Percentiles rank a stretch among this genome's conserved stretches.
phyloP scores from a whole-genome alignment of 768 basidiomycete genomes.

The Mycena capillaripes region DNA sequence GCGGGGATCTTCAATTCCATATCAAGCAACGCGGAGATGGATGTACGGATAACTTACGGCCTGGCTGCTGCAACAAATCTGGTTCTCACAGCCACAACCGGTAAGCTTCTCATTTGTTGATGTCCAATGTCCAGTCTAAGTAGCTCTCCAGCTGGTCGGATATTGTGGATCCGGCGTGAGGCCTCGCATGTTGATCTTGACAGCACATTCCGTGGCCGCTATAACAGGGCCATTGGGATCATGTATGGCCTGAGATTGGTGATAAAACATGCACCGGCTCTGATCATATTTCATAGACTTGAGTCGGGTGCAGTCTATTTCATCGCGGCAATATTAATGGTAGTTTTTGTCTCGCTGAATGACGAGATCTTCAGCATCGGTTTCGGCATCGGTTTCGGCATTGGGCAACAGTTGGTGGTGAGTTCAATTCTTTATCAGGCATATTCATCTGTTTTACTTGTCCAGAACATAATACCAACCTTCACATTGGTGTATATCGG shows the following conservation, averaged over 20 bases:
- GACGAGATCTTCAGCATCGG: not conserved
- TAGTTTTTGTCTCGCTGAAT: not conserved
- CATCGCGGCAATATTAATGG: not conserved
- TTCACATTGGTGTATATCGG: constrained; percentile 1
- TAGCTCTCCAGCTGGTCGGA: not conserved
- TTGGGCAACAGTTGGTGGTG: not conserved
- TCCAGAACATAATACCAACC: constrained; percentile 9
- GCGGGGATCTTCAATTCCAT: not conserved
- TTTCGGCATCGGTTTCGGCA: not conserved
- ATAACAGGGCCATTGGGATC: not conserved
- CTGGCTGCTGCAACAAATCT: not conserved
- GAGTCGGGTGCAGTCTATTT: not conserved
- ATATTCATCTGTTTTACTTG: not conserved
- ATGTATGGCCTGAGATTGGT: not conserved
- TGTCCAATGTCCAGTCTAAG: not conserved
- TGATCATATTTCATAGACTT: not conserved
- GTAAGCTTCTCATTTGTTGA: not conserved
- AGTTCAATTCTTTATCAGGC: not conserved
- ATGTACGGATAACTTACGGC: not conserved
- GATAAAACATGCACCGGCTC: not conserved
- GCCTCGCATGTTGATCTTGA: not conserved
- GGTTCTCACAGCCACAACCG: not conserved
- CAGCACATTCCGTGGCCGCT: not conserved
- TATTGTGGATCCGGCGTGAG: too few relatives aligned
- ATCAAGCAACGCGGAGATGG: not conserved